These are phyloP conservation scores for Pichia cactophila DNA, from an alignment of 1,139 yeast species.

Conservation along the genomic window DNA sequence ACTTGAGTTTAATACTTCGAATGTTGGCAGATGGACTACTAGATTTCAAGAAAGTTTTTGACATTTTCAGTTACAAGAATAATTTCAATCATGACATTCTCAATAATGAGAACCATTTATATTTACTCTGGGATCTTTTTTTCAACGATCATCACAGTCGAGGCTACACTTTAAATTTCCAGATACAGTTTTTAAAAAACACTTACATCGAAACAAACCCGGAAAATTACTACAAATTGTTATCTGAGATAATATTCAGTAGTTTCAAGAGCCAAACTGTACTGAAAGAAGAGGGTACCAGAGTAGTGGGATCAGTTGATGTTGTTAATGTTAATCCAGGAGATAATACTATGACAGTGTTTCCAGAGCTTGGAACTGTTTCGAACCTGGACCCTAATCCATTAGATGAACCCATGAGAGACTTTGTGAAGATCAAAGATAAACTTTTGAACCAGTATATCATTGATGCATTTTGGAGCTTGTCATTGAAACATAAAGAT, in stretches of 20 bases:
- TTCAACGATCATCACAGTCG: constrained; percentile 2
- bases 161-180: background rate
- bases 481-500: constrained; percentile 14
- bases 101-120: constrained; percentile 1
- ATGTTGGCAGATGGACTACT: constrained; percentile 33
- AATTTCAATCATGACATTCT: background rate
- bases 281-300: constrained; percentile 4
- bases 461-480: constrained; percentile 19
- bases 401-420: background rate
- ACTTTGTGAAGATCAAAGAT: background rate
- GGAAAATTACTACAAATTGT: constrained; percentile 7
- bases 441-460: constrained; percentile 6
- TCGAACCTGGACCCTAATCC: background rate
- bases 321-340: constrained; percentile 9
- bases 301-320: background rate
- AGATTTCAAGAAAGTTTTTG: constrained; percentile 29
- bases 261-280: background rate
- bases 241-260: constrained; percentile 5
- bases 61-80: constrained; percentile 21
- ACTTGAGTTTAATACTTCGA: constrained; percentile 20
- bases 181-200: background rate
- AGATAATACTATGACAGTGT: constrained; percentile 19
- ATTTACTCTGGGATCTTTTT: constrained; percentile 12
- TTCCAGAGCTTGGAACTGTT: constrained; percentile 18
- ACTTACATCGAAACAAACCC: constrained; percentile 3